Conservation (phyloP, 73 alveolate genomes). For the Uronychia setigera region DNA sequence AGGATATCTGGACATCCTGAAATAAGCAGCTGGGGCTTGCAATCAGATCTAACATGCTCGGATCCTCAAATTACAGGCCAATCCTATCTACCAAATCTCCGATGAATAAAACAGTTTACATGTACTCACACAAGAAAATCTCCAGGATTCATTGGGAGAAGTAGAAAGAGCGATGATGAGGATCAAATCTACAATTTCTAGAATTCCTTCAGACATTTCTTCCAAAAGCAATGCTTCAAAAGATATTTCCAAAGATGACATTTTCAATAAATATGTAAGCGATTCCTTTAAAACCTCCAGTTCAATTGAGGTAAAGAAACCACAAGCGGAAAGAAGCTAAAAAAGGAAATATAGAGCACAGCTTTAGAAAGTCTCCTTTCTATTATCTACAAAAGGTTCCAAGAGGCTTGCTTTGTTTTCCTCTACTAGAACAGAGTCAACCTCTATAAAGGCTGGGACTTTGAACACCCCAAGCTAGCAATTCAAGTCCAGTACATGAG, state of each 20-base stretch:
- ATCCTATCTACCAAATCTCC: not conserved
- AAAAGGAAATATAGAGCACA: not conserved
- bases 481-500: not conserved
- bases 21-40: not conserved
- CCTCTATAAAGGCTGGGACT: not conserved
- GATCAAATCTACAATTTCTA: not conserved
- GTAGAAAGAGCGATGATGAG: not conserved
- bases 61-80: not conserved
- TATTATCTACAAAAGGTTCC: not conserved
- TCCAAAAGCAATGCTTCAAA: not conserved
- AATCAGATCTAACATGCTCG: not conserved
- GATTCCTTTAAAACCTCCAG: not conserved
- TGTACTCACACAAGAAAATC: not conserved
- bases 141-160: not conserved
- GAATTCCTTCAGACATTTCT: not conserved
- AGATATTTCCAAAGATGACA: not conserved
- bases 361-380: not conserved
- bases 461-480: not conserved
- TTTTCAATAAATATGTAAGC: not conserved
- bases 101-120: not conserved
- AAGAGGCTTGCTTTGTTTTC: not conserved
- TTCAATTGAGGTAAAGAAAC: not conserved
- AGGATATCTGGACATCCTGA: conserved; percentile 1
- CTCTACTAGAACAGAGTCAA: not conserved
- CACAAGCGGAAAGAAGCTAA: not conserved